Conservation (phyloP, 1,139 yeast species). For the Meyerozyma smithsonii region DNA sequence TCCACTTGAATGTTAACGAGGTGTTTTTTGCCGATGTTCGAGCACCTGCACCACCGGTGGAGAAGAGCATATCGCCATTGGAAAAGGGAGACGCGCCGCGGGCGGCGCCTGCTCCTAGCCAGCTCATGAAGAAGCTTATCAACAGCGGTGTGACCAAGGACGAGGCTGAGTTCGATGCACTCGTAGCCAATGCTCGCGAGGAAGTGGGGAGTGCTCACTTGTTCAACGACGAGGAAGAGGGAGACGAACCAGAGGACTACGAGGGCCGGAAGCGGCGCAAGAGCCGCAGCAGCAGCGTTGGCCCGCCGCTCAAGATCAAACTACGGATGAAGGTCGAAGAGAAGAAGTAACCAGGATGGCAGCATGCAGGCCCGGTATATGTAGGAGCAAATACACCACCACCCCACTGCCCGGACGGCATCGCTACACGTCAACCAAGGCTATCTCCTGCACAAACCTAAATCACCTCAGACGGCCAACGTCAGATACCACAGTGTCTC, state of each 20-base stretch:
- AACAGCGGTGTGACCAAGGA: slow-evolving; percentile 11
- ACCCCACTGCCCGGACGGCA: too few species aligned
- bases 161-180: slow-evolving; percentile 8
- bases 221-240: slow-evolving; percentile 14
- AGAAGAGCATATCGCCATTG: slow-evolving; percentile 1
- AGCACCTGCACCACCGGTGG: neutral
- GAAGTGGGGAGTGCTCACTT: slow-evolving; percentile 10
- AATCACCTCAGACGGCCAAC: too few species aligned
- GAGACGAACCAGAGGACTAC: slow-evolving; percentile 3
- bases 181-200: slow-evolving; percentile 9
- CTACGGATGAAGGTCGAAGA: slow-evolving; percentile 2
- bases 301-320: slow-evolving; percentile 1
- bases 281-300: slow-evolving; percentile 2
- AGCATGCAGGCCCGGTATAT: too few species aligned
- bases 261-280: neutral
- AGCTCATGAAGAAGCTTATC: slow-evolving; percentile 13
- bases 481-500: too few species aligned
- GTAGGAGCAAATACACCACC: too few species aligned
- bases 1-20: slow-evolving; percentile 35
- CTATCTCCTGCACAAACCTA: too few species aligned
- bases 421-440: too few species aligned
- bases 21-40: slow-evolving; percentile 21
- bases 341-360: neutral
- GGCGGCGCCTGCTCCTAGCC: slow-evolving; percentile 4
- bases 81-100: neutral